A percentile compares a stretch with the other conserved stretches of the same genome.
These are phyloP conservation scores for Mycena crocata DNA, from an alignment of 768 basidiomycete species.

Conservation along the genomic window DNA sequence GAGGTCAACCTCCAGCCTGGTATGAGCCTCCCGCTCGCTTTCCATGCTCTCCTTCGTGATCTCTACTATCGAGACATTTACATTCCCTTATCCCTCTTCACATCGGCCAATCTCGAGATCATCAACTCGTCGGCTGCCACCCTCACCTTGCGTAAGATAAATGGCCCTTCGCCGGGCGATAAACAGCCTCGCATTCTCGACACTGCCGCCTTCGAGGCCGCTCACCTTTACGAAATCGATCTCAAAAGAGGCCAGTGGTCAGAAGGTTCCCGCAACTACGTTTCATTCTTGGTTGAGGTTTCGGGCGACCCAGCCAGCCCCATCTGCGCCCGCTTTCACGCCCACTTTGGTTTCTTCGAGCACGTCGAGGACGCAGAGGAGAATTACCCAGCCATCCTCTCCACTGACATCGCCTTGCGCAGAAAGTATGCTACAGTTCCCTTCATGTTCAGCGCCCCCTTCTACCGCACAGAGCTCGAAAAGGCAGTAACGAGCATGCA, in stretches of 20 bases:
- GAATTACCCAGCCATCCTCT: background rate
- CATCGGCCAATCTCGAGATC: background rate
- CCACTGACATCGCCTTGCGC: background rate
- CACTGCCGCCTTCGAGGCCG: background rate
- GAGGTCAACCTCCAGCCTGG: background rate
- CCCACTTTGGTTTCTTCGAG: background rate
- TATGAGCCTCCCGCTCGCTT: constrained; percentile 4
- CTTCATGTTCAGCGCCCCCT: background rate
- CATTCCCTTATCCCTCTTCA: constrained; percentile 15
- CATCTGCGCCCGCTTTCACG: background rate
- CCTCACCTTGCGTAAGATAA: background rate
- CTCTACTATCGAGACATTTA: background rate
- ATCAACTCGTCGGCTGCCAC: background rate
- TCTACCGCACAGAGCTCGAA: background rate
- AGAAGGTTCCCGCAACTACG: background rate
- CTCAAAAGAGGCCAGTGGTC: background rate
- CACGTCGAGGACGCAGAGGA: background rate
- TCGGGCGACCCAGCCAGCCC: background rate
- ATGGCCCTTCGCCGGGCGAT: background rate
- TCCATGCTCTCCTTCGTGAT: background rate
- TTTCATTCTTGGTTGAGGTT: background rate
- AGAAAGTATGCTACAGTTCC: background rate
- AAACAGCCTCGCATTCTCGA: background rate
- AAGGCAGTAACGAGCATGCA: background rate
- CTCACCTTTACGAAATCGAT: background rate